Conservation (phyloP, 1,284 basidiomycete genomes). For the Microbotryum violaceum region DNA sequence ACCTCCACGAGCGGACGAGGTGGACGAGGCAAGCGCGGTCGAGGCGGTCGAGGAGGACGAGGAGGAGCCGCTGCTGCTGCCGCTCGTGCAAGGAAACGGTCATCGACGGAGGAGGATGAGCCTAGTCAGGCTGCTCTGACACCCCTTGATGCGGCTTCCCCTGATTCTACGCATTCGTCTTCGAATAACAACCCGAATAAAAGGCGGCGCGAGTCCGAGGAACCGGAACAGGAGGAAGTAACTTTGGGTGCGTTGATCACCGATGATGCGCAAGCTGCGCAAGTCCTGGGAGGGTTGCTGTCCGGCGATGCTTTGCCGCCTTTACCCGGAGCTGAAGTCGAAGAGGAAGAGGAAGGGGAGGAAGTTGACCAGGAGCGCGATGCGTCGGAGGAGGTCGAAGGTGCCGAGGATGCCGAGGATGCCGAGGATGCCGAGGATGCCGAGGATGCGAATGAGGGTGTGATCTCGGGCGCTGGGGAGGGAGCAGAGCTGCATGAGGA, state of each 20-base stretch:
- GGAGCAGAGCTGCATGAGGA: background rate
- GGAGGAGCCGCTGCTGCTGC: too few species aligned
- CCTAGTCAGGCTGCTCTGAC: too few species aligned
- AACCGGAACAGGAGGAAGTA: background rate
- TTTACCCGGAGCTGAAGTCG: too few species aligned
- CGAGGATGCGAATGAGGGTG: background rate
- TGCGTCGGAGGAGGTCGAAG: background rate
- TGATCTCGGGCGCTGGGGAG: background rate
- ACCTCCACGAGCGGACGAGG: background rate
- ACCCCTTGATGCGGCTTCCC: too few species aligned
- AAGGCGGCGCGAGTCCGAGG: slow-evolving; percentile 6
- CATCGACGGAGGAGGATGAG: too few species aligned
- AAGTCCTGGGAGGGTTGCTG: too few species aligned
- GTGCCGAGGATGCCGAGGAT: background rate
- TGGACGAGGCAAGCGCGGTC: background rate
- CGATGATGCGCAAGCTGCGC: too few species aligned
- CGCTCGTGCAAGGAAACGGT: too few species aligned
- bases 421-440: background rate
- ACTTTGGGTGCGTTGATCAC: too few species aligned
- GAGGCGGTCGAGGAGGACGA: background rate
- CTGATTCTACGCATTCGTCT: too few species aligned
- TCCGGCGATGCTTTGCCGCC: too few species aligned
- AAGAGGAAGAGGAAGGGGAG: too few species aligned
- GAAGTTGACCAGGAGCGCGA: background rate
- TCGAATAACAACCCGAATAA: background rate